Percentiles rank a stretch among this genome's conserved stretches.
Conservation (phyloP, 78 protist genomes). For the Isochrysis galbana region DNA sequence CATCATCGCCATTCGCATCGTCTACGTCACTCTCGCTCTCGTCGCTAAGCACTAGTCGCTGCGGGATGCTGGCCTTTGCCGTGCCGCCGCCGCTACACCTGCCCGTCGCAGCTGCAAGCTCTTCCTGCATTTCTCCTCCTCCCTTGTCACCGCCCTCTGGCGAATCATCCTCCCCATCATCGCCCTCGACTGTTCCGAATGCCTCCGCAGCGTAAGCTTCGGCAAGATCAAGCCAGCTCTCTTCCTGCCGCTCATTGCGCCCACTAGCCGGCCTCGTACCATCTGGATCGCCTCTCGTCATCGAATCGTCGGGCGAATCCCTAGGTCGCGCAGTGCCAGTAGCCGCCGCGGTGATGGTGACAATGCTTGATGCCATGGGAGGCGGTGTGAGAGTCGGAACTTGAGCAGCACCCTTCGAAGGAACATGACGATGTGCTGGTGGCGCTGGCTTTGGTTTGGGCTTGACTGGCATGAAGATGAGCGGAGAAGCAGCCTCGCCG, state of each 20-base stretch:
- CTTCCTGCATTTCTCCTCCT: too few relatives aligned
- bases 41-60: neutral
- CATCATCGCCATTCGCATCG: neutral
- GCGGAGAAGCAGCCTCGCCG: neutral
- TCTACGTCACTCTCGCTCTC: neutral
- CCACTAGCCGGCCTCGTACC: too few relatives aligned
- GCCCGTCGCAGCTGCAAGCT: too few relatives aligned
- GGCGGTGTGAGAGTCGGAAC: neutral
- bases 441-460: neutral
- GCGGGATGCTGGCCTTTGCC: too few relatives aligned
- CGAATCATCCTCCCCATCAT: too few relatives aligned
- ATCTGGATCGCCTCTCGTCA: too few relatives aligned
- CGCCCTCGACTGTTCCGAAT: too few relatives aligned
- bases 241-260: too few relatives aligned
- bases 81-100: too few relatives aligned
- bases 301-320: neutral
- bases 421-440: neutral
- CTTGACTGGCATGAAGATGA: slow-evolving; percentile 1
- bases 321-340: neutral
- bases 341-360: neutral
- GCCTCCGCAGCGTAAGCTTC: neutral
- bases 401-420: neutral
- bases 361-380: neutral
- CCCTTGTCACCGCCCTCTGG: too few relatives aligned
- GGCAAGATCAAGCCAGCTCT: neutral